phyloP scores from a whole-genome alignment of 2,329 filamentous ascomycete species.

The Epichloe aotearoae region DNA sequence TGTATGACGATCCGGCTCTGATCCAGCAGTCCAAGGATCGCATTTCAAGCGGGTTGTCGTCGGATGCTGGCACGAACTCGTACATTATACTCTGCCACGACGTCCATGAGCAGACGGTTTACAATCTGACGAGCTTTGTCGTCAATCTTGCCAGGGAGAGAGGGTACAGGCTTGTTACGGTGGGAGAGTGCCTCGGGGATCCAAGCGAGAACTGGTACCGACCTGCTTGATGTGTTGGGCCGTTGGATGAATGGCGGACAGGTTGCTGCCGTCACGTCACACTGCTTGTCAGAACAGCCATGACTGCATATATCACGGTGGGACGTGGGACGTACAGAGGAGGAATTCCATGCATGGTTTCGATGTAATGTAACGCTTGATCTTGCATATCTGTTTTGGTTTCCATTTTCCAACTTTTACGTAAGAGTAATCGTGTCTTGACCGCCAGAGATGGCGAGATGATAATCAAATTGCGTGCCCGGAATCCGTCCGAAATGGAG shows the following conservation, averaged over 20 bases:
- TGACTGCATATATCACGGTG: no score
- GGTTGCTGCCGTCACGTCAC: no score
- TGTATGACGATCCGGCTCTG: constrained; percentile 33
- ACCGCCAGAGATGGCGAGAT: no score
- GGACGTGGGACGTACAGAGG: no score
- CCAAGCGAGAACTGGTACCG: constrained; percentile 40
- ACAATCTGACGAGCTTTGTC: constrained; percentile 18
- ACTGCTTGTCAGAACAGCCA: no score
- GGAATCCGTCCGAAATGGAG: no score
- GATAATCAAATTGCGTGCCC: no score
- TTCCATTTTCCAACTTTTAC: no score
- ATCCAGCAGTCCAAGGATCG: constrained; percentile 32
- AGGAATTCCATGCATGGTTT: no score
- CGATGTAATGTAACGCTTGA: no score
- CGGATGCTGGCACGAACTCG: constrained; percentile 12
- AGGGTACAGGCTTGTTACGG: constrained; percentile 32
- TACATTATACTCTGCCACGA: constrained; percentile 43
- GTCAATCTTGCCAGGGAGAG: background rate
- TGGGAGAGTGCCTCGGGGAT: constrained; percentile 45
- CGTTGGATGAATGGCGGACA: background rate
- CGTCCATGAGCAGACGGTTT: constrained; percentile 33
- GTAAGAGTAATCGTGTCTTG: no score
- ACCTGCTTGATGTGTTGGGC: constrained; percentile 1
- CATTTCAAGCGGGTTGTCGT: constrained; percentile 24
- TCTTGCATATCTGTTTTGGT: no score